Base-by-base conservation (phyloP, 1,284 basidiomycete species). In the Apiotrichum domesticum region DNA sequence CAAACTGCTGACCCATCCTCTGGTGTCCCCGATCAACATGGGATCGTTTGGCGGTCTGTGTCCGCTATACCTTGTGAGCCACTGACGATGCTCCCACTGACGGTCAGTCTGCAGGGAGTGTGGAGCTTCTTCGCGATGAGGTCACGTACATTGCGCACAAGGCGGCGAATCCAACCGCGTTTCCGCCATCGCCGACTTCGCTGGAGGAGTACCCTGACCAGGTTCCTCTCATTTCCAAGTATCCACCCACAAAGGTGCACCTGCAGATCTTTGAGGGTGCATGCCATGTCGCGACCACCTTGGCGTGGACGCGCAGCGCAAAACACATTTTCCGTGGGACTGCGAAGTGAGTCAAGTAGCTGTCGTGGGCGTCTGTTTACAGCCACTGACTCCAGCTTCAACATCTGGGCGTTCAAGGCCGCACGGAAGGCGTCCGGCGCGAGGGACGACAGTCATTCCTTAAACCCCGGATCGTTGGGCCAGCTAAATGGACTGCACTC, bases 41-140 rank as follows among this genome's bases (percentile, higher is more conserved):
- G 80, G 79, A 6, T 79, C 76, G 2, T 67, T 81, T 3, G 80
- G 80, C 10, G 80, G 80, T 0, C 69, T 81, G 9, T 80, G 79
- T 35, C 80, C 80, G 0, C 66, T 81, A 29, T 73, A 78, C 54
- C 78, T 81, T 37, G 72, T 80, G 47, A 53, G 72, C 64, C 14
- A 3, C 6, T 4, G 0, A 21, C 13, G 6, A n/a, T 29, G 10
- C 32, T 33, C 40, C 15, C 7, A 39, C 33, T 53, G 2, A 54
- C 21, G 21, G 21, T 1, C 44, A 76, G 74, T 62, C 74, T 10
- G 79, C 75, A 0, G 79, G 80, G 6, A 73, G 78, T 35, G 71
- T 66, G 11, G 80, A 81, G 61, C 73, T 80, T 8, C 68, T 80
- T 0, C 67, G 71, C 6, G 71, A 73, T 54, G 71, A 73, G 65